Percentiles rank a stretch among this genome's conserved stretches.
Evolutionary conservation across 2,329 filamentous ascomycete genomes (phyloP).

Genomic region (Hypomyces rosellus): DNA sequence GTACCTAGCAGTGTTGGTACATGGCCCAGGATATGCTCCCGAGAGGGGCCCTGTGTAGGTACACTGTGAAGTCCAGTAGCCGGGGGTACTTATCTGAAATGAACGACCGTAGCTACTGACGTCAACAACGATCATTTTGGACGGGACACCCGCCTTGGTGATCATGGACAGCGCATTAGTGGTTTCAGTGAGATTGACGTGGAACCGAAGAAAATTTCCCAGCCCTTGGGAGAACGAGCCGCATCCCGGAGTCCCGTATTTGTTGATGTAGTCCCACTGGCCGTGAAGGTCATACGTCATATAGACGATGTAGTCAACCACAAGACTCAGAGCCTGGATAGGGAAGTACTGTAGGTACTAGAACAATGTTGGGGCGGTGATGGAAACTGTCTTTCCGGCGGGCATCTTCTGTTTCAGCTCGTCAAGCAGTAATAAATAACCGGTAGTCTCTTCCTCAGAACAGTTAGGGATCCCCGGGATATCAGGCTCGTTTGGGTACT

Average conservation of each 20-base stretch:
- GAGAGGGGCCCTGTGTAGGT: slow-evolving; percentile 21
- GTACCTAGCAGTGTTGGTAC: slow-evolving; percentile 20
- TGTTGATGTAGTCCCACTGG: slow-evolving; percentile 26
- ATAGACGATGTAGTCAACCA: slow-evolving; percentile 26
- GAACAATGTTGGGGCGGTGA: slow-evolving; percentile 32
- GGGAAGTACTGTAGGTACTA: slow-evolving; percentile 34
- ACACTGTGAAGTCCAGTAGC: slow-evolving; percentile 20
- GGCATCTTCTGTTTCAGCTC: slow-evolving; percentile 15
- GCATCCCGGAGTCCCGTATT: slow-evolving; percentile 19
- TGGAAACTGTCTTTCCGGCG: slow-evolving; percentile 27
- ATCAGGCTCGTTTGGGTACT: slow-evolving; percentile 26
- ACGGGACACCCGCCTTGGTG: slow-evolving; percentile 19
- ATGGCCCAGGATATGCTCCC: slow-evolving; percentile 20
- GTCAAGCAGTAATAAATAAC: slow-evolving; percentile 16
- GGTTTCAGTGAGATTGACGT: slow-evolving; percentile 26
- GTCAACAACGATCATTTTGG: slow-evolving; percentile 21
- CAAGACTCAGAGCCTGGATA: slow-evolving; percentile 22
- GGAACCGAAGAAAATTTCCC: slow-evolving; percentile 22
- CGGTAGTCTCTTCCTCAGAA: slow-evolving; percentile 3
- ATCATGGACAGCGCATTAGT: slow-evolving; percentile 21
- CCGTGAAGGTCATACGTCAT: slow-evolving; percentile 30
- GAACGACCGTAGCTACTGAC: slow-evolving; percentile 17
- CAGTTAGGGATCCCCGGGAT: slow-evolving; percentile 25
- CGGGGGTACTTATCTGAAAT: slow-evolving; percentile 7
- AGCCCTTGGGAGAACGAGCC: no score